Evolutionary conservation across 495 filamentous ascomycete genomes (phyloP).

Genomic region (Penicillium riverlandense): DNA sequence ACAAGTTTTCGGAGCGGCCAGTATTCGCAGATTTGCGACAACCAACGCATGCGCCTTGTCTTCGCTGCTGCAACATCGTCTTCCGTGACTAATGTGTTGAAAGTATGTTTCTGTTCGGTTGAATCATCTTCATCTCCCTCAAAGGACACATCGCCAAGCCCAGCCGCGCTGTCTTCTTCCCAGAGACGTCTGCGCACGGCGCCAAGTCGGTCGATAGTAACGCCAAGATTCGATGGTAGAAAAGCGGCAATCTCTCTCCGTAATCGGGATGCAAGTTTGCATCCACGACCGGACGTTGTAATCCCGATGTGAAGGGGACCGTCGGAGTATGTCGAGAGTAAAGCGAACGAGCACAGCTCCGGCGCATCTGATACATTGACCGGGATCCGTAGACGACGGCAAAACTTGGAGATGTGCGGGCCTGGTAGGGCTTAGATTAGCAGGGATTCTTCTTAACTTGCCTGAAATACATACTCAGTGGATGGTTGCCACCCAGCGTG

Average conservation of each 20-base stretch:
- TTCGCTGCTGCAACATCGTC: constrained; percentile 67
- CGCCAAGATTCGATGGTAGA: constrained; percentile 76
- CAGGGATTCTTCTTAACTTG: background rate
- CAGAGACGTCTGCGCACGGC: constrained; percentile 67
- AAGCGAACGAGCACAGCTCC: constrained; percentile 78
- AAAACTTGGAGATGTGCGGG: constrained; percentile 65
- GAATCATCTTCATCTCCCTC: constrained; percentile 75
- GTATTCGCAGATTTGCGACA: constrained; percentile 96
- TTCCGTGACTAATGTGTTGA: constrained; percentile 75
- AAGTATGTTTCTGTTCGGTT: constrained; percentile 72
- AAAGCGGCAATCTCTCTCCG: constrained; percentile 76
- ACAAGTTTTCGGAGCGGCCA: constrained; percentile 86
- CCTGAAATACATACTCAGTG: constrained; percentile 36
- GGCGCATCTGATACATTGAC: constrained; percentile 90
- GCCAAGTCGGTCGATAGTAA: constrained; percentile 70
- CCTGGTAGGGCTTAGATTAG: constrained; percentile 27
- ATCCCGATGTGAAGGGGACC: constrained; percentile 93
- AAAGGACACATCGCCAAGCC: constrained; percentile 29
- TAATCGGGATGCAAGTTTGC: constrained; percentile 88
- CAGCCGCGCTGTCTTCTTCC: constrained; percentile 65
- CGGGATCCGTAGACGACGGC: constrained; percentile 74
- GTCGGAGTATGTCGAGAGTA: constrained; percentile 82
- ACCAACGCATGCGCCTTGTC: constrained; percentile 81
- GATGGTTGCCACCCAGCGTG: constrained; percentile 51
- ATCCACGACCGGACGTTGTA: constrained; percentile 91